A percentile compares a stretch with the other conserved stretches of the same genome.
phyloP scores from a whole-genome alignment of 2,329 filamentous ascomycete genomes.

The Xylariaceae sp. region DNA sequence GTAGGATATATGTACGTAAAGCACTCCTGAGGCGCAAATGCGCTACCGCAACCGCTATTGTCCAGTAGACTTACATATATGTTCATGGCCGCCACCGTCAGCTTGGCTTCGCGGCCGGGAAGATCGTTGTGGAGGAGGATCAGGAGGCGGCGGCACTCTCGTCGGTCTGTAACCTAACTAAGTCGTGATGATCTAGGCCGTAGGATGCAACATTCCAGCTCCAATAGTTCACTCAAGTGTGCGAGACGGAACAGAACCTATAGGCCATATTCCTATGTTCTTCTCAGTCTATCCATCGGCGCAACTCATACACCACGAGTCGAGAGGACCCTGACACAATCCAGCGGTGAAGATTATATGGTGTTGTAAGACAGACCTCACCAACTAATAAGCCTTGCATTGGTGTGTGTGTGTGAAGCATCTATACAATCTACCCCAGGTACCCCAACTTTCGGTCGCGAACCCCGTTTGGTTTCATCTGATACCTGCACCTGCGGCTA shows the following conservation, averaged over 20 bases:
- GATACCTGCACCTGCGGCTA: slow-evolving; percentile 24
- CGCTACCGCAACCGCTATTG: neutral
- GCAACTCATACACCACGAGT: slow-evolving; percentile 21
- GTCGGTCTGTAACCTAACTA: slow-evolving; percentile 1
- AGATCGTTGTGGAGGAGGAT: slow-evolving; percentile 6
- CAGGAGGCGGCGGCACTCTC: neutral
- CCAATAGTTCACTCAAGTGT: slow-evolving; percentile 13
- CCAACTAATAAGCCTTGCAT: neutral
- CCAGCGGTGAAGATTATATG: slow-evolving; percentile 20
- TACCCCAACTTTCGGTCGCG: slow-evolving; percentile 13
- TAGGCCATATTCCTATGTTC: slow-evolving; percentile 1
- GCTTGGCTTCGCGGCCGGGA: slow-evolving; percentile 13
- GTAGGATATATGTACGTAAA: slow-evolving; percentile 18
- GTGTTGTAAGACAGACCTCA: neutral
- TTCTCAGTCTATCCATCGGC: slow-evolving; percentile 20
- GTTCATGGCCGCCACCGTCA: slow-evolving; percentile 22
- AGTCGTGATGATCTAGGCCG: slow-evolving; percentile 12
- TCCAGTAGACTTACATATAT: slow-evolving; percentile 12
- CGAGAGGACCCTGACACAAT: slow-evolving; percentile 10
- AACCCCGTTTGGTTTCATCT: slow-evolving; percentile 17
- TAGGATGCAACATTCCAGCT: slow-evolving; percentile 14
- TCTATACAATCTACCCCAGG: slow-evolving; percentile 9
- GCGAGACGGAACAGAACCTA: slow-evolving; percentile 1
- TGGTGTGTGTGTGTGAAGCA: slow-evolving; percentile 18
- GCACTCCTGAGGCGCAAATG: slow-evolving; percentile 15